phyloP scores from a whole-genome alignment of 495 filamentous ascomycete genomes.

The Hypoxylon cercidicola region DNA sequence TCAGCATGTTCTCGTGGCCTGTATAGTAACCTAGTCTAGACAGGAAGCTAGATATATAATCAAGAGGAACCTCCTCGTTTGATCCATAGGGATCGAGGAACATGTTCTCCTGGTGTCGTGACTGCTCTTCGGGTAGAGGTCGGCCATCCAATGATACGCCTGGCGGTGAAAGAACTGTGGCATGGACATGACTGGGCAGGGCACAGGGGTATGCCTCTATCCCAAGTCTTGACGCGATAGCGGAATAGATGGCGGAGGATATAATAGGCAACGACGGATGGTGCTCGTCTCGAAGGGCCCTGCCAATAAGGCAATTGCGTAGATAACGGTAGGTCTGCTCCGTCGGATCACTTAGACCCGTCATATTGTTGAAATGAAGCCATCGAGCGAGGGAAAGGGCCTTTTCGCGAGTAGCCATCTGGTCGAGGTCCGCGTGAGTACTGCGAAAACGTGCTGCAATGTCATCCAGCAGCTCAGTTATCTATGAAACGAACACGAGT shows the following conservation, averaged over 20 bases:
- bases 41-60: constrained; percentile 68
- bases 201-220: constrained; percentile 77
- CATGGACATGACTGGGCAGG: constrained; percentile 83
- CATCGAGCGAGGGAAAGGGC: constrained; percentile 74
- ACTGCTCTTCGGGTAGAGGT: constrained; percentile 32
- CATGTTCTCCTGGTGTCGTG: constrained; percentile 63
- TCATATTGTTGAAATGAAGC: constrained; percentile 71
- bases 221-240: constrained; percentile 64
- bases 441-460: constrained; percentile 65
- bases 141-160: constrained; percentile 72
- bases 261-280: constrained; percentile 84
- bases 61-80: constrained; percentile 69
- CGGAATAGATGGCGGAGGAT: constrained; percentile 68
- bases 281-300: constrained; percentile 72
- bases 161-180: constrained; percentile 68
- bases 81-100: constrained; percentile 87
- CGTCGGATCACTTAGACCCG: constrained; percentile 65
- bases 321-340: constrained; percentile 78
- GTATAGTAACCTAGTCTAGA: constrained; percentile 68
- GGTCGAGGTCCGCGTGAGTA: constrained; percentile 60
- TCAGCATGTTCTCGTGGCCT: constrained; percentile 67
- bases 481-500: constrained; percentile 51
- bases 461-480: constrained; percentile 69
- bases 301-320: constrained; percentile 85
- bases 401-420: constrained; percentile 68